These are phyloP conservation scores for Lactarius tabidus DNA, from an alignment of 768 basidiomycete species.

Conservation along the genomic window DNA sequence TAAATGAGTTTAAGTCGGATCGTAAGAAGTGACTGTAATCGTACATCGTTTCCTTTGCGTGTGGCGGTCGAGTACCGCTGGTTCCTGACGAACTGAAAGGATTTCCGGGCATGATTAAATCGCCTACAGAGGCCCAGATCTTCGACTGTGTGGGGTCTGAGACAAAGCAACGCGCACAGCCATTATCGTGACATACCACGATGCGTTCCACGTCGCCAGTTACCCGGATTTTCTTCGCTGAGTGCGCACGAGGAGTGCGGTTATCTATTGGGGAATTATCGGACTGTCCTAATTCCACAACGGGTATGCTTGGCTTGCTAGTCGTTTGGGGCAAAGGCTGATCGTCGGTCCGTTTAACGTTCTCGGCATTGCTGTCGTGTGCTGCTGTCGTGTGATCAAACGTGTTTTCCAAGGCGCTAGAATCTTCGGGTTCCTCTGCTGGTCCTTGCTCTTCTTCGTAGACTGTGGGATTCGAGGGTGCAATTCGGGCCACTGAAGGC, in stretches of 20 bases:
- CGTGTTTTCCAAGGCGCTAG: constrained; percentile 12
- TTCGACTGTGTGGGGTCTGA: constrained; percentile 44
- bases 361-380: constrained; percentile 1
- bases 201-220: constrained; percentile 63
- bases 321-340: not conserved
- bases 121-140: constrained; percentile 65
- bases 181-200: constrained; percentile 42
- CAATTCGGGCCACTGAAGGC: not conserved
- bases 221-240: constrained; percentile 43
- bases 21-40: constrained; percentile 25
- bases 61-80: constrained; percentile 40
- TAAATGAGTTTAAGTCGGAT: constrained; percentile 8
- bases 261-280: constrained; percentile 23
- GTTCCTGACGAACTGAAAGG: constrained; percentile 35
- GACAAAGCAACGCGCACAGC: not conserved
- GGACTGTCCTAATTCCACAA: not conserved
- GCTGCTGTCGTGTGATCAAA: constrained; percentile 14
- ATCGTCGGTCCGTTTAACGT: not conserved
- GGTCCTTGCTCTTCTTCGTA: not conserved
- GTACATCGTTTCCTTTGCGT: constrained; percentile 60
- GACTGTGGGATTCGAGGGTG: not conserved
- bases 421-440: constrained; percentile 8
- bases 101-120: constrained; percentile 57
- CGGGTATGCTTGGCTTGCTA: constrained; percentile 10
- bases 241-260: constrained; percentile 21